Evolutionary conservation across 805 yeast genomes (phyloP).

Genomic region (Priceomyces haplophilus): DNA sequence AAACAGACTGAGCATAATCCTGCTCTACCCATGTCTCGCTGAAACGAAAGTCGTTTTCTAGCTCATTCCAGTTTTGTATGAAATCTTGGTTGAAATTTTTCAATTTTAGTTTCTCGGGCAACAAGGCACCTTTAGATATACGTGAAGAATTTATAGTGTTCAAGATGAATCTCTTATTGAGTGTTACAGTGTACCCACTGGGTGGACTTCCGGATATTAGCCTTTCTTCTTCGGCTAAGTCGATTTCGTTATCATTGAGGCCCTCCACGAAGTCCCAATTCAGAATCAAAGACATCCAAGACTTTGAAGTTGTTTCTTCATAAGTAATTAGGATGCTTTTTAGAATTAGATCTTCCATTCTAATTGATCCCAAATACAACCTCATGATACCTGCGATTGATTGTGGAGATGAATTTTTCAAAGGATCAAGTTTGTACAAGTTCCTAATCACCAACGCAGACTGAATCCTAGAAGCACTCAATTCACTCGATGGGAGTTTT

Average conservation of each 20-base stretch:
- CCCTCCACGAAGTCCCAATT: constrained; percentile 63
- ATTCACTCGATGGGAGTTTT: constrained; percentile 18
- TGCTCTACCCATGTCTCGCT: constrained; percentile 16
- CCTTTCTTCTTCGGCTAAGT: constrained; percentile 46
- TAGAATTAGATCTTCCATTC: constrained; percentile 60
- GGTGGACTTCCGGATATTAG: constrained; percentile 43
- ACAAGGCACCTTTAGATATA: background rate
- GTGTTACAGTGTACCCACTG: constrained; percentile 47
- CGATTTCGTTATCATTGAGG: constrained; percentile 40
- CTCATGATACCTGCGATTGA: constrained; percentile 46
- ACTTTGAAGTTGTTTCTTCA: constrained; percentile 49
- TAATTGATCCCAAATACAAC: constrained; percentile 61
- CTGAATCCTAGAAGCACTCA: constrained; percentile 32
- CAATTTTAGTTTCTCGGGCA: background rate
- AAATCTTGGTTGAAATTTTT: background rate
- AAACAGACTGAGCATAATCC: constrained; percentile 31
- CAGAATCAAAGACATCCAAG: constrained; percentile 65
- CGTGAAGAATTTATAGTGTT: constrained; percentile 38
- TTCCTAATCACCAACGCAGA: constrained; percentile 46
- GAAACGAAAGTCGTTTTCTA: background rate
- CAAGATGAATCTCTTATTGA: constrained; percentile 48
- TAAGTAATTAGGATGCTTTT: constrained; percentile 52
- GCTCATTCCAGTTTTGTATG: background rate
- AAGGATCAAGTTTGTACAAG: constrained; percentile 48
- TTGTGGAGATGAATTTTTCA: constrained; percentile 42